Evolutionary conservation across 108 stramenopile species (phyloP).

Genomic region (Ochromonas danica): DNA sequence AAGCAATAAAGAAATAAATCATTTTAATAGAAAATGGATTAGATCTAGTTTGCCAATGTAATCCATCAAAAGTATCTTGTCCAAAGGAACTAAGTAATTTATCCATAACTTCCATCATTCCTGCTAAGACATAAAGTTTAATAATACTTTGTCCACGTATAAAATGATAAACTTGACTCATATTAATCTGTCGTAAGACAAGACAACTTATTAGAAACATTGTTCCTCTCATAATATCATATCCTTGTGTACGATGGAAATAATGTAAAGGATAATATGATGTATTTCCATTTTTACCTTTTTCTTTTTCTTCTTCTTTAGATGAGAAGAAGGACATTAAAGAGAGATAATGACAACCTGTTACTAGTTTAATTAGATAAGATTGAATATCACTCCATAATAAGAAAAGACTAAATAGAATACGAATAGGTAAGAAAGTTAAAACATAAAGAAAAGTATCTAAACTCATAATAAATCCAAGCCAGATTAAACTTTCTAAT

Average conservation of each 20-base stretch:
- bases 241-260: conserved; percentile 66
- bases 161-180: conserved; percentile 92
- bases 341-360: background rate
- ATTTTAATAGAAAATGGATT: conserved; percentile 20
- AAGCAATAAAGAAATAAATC: conserved; percentile 72
- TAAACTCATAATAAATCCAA: conserved; percentile 80
- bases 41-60: conserved; percentile 75
- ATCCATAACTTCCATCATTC: conserved; percentile 95
- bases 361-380: background rate
- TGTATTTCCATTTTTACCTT: conserved; percentile 30
- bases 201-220: conserved; percentile 67
- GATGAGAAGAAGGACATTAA: background rate
- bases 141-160: conserved; percentile 93
- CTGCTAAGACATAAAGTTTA: conserved; percentile 93
- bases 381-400: conserved; percentile 8
- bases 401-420: conserved; percentile 27
- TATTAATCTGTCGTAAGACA: conserved; percentile 71
- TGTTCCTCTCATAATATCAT: conserved; percentile 76
- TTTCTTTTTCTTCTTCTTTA: conserved; percentile 24
- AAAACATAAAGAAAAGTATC: conserved; percentile 90
- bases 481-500: conserved; percentile 78
- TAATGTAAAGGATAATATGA: conserved; percentile 33
- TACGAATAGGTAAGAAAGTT: conserved; percentile 76
- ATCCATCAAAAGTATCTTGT: conserved; percentile 89
- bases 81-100: conserved; percentile 86